phyloP scores from a whole-genome alignment of 1,284 basidiomycete genomes.

The Apiotrichum brassicae region DNA sequence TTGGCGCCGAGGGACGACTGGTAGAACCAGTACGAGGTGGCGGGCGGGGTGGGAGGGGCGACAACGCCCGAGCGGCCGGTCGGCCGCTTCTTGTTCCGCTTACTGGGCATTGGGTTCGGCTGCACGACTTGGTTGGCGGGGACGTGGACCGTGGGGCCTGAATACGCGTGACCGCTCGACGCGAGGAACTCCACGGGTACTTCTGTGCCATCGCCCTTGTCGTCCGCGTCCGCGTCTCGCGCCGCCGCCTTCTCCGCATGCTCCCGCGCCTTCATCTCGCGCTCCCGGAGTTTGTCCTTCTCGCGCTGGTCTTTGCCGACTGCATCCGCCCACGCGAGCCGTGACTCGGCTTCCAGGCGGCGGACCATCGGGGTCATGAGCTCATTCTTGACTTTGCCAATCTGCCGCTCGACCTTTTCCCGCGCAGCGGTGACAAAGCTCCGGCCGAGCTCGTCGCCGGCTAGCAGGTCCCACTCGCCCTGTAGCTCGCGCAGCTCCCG shows the following conservation, averaged over 20 bases:
- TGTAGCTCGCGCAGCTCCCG: slow-evolving; percentile 66
- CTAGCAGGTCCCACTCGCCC: slow-evolving; percentile 53
- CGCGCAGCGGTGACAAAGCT: slow-evolving; percentile 75
- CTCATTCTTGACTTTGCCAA: slow-evolving; percentile 62
- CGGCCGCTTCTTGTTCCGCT: slow-evolving; percentile 23
- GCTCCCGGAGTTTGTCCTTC: slow-evolving; percentile 48
- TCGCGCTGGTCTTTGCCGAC: slow-evolving; percentile 42
- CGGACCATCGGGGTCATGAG: slow-evolving; percentile 57
- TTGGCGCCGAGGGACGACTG: slow-evolving; percentile 88
- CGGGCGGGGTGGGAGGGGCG: slow-evolving; percentile 28
- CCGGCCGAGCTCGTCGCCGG: slow-evolving; percentile 66
- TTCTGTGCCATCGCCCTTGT: neutral
- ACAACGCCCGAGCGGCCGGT: slow-evolving; percentile 17
- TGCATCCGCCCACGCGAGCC: slow-evolving; percentile 38
- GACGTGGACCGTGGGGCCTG: slow-evolving; percentile 20
- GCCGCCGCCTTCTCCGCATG: slow-evolving; percentile 15
- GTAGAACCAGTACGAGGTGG: slow-evolving; percentile 75
- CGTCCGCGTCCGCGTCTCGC: slow-evolving; percentile 4
- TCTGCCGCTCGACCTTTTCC: slow-evolving; percentile 66
- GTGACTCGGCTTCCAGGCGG: slow-evolving; percentile 32
- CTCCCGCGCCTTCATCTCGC: slow-evolving; percentile 27
- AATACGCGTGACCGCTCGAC: neutral
- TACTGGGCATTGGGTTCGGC: slow-evolving; percentile 39
- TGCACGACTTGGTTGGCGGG: slow-evolving; percentile 36
- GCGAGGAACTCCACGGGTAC: slow-evolving; percentile 15